A percentile compares a stretch with the other conserved stretches of the same genome.
These are phyloP conservation scores for Drosera spatulata DNA, from an alignment of 179 eudicot genomes.

Conservation along the genomic window DNA sequence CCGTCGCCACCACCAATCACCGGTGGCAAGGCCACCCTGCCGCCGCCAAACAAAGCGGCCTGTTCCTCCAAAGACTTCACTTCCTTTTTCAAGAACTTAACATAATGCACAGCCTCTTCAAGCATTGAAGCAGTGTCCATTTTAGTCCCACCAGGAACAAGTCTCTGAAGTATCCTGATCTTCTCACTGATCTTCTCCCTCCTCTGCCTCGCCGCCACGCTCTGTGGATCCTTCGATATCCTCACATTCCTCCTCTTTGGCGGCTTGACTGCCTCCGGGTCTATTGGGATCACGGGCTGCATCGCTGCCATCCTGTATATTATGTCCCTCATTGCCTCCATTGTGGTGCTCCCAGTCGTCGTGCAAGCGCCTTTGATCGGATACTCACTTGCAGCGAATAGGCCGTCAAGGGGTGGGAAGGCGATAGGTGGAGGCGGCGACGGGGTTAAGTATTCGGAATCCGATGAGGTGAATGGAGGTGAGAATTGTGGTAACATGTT, in stretches of 20 bases:
- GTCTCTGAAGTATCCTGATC: constrained; percentile 34
- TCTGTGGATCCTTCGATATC: constrained; percentile 44
- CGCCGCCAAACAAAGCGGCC: not conserved
- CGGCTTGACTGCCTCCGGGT: constrained; percentile 34
- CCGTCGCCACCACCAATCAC: not conserved
- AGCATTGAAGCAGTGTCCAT: constrained; percentile 50
- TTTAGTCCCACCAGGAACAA: constrained; percentile 6
- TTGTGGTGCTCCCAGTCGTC: constrained; percentile 8
- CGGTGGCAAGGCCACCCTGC: not conserved
- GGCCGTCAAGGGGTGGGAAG: too few species aligned
- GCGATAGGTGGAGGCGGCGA: too few species aligned
- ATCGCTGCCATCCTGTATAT: constrained; percentile 33
- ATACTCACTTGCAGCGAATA: too few species aligned
- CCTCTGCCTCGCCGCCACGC: constrained; percentile 43
- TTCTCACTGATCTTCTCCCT: constrained; percentile 38
- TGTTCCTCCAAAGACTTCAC: constrained; percentile 2
- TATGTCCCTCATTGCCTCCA: constrained; percentile 43
- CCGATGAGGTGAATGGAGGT: too few species aligned
- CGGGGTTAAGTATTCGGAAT: too few species aligned
- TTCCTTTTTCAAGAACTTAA: constrained; percentile 23
- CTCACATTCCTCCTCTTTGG: constrained; percentile 36
- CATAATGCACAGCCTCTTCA: constrained; percentile 43
- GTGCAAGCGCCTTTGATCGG: too few species aligned
- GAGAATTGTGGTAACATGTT: too few species aligned
- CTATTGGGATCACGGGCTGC: constrained; percentile 32